Evolutionary conservation across 2,329 filamentous ascomycete species (phyloP).

Genomic region (Penicillium sp.): DNA sequence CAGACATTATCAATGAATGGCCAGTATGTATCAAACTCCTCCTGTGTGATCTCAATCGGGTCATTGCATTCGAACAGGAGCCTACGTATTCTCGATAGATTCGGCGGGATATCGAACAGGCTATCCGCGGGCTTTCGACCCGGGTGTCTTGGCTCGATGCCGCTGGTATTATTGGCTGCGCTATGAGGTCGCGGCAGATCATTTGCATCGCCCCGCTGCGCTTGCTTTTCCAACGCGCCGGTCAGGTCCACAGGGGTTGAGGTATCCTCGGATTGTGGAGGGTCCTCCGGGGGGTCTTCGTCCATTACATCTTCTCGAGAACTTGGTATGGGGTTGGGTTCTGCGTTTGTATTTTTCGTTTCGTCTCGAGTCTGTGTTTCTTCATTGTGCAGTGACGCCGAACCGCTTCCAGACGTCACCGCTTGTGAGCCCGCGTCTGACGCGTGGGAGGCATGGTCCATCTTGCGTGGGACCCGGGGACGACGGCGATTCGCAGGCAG

Average conservation of each 20-base stretch:
- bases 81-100: constrained; percentile 44
- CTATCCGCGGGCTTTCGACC: constrained; percentile 21
- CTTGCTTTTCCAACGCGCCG: constrained; percentile 21
- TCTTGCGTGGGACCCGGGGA: constrained; percentile 19
- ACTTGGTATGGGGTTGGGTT: background rate
- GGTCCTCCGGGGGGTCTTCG: constrained; percentile 7
- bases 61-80: constrained; percentile 48
- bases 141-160: background rate
- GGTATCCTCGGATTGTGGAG: background rate
- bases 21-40: constrained; percentile 50
- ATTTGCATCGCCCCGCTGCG: constrained; percentile 8
- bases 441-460: constrained; percentile 32
- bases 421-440: constrained; percentile 23
- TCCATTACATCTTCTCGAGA: constrained; percentile 7
- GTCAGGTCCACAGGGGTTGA: constrained; percentile 20
- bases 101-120: constrained; percentile 45
- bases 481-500: constrained; percentile 4
- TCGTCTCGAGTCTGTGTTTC: constrained; percentile 7
- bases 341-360: constrained; percentile 4
- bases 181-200: background rate
- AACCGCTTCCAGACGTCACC: constrained; percentile 13
- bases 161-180: background rate
- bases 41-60: constrained; percentile 46
- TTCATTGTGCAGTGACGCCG: constrained; percentile 13
- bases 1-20: constrained; percentile 54